These are phyloP conservation scores for Aspergillus nomiae DNA, from an alignment of 2,329 filamentous ascomycete species.

Conservation along the genomic window DNA sequence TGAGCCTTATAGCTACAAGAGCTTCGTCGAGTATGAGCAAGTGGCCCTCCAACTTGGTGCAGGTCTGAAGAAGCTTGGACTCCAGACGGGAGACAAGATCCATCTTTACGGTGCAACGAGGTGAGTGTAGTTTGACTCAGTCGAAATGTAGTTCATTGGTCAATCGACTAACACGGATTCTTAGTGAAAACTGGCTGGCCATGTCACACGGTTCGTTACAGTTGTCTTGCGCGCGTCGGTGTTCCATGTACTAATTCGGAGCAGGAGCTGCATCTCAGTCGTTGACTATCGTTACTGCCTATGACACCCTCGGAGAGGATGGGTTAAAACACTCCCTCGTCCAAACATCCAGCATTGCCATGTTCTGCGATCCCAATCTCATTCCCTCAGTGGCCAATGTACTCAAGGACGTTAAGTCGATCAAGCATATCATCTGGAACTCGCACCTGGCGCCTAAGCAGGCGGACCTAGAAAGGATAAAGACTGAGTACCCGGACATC, in stretches of 20 bases:
- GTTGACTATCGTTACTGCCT: slow-evolving; percentile 89
- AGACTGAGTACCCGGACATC: slow-evolving; percentile 55
- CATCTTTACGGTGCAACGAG: slow-evolving; percentile 86
- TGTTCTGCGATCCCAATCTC: slow-evolving; percentile 85
- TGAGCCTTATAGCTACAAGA: slow-evolving; percentile 75
- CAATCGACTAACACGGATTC: slow-evolving; percentile 16
- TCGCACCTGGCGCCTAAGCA: slow-evolving; percentile 55
- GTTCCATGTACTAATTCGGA: not conserved
- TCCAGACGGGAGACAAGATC: slow-evolving; percentile 67
- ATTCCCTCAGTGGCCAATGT: slow-evolving; percentile 61
- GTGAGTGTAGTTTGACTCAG: slow-evolving; percentile 46
- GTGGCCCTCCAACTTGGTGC: slow-evolving; percentile 69
- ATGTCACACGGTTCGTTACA: slow-evolving; percentile 66
- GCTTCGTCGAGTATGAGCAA: slow-evolving; percentile 77
- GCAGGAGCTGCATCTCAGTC: slow-evolving; percentile 74
- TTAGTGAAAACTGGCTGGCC: slow-evolving; percentile 78
- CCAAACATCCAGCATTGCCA: slow-evolving; percentile 77
- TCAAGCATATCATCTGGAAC: slow-evolving; percentile 62
- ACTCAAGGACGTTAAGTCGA: slow-evolving; percentile 57
- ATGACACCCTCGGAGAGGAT: slow-evolving; percentile 84
- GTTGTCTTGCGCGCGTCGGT: not conserved
- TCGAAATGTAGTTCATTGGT: not conserved
- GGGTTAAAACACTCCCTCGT: slow-evolving; percentile 83
- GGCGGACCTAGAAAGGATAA: slow-evolving; percentile 57
- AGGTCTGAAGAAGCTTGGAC: slow-evolving; percentile 73